Evolutionary conservation across 192 early-diverging fungal species (phyloP), one percentile per base, ranked within the genome.

Genomic region (Chytriomyces hyalinus): DNA sequence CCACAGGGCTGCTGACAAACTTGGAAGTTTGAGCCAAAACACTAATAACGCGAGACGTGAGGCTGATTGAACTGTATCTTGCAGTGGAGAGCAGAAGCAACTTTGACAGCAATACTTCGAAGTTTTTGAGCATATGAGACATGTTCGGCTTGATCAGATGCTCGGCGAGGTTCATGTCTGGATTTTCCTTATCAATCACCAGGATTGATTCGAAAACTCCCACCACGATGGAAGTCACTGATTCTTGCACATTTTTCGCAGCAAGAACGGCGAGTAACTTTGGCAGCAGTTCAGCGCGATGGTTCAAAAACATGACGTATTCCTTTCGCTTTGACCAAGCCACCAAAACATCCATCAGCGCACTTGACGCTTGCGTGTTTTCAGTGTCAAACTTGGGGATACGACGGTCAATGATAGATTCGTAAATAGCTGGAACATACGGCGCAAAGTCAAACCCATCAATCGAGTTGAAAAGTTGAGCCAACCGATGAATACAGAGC

Each of bases 291-390:
- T 83, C 77, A 3, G 94, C 87, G 75, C 91, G 88, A 9, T 88
- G 84, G 47, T 86, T 81, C 6, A 98, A 84, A 79, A 88, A 97
- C 0, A 78, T 6, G 0, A 90, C 80, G 82, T 96, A 95, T 6
- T 83, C 74, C 24, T 80, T 80, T 43, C 87, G 83, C 48, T 86
- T 83, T 6, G 95, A 84, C 97, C 97, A 98, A 3, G 89, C 83
- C 7, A 81, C 74, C 47, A 99, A 84, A 49, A 98, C 81, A 69
- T 91, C 86, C 83, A 97, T 83, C 26, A 97, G 80, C 0, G 91
- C 85, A 1, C 93, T 94, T 4, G 94, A 89, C 51, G 91, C 88
- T 80, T 98, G 96, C 5, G 95, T 95, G 78, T 94, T 95, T 79
- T 99, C 98, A 17, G 78, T 77, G 43, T 84, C 86, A 24, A 98